A percentile compares a stretch with the other conserved stretches of the same genome.
These are phyloP conservation scores for Rhytidiadelphus loreus DNA, from an alignment of 225 moss, liverwort and hornwort genomes.

Conservation along the genomic window DNA sequence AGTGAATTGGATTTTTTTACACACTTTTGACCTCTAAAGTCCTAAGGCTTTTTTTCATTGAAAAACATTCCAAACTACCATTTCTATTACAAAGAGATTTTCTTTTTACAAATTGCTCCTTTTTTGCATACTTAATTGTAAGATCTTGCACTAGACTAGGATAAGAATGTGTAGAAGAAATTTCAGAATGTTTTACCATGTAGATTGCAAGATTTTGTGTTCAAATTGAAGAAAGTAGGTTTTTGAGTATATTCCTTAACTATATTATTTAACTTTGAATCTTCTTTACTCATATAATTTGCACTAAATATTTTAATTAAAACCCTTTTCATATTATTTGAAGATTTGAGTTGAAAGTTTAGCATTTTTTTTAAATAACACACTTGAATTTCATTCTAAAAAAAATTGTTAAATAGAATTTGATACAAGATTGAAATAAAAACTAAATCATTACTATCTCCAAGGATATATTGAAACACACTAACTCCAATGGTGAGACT, in stretches of 20 bases:
- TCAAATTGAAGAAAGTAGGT: too few species aligned
- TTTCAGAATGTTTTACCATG: too few species aligned
- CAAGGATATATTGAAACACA: neutral
- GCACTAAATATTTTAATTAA: neutral
- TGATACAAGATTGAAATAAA: neutral
- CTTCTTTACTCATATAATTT: neutral
- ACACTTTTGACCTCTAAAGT: too few species aligned
- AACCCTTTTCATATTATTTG: neutral
- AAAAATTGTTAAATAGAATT: neutral
- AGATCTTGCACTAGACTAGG: neutral
- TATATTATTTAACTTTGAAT: neutral
- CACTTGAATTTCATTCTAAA: neutral
- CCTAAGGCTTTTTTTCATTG: neutral
- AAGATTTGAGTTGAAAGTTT: neutral
- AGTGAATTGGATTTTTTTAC: neutral
- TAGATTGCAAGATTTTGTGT: too few species aligned
- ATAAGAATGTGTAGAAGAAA: too few species aligned
- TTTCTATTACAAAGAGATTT: neutral
- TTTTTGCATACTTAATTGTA: neutral
- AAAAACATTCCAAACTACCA: accelerated
- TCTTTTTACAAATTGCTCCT: too few species aligned
- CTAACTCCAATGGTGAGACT: neutral
- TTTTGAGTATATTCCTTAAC: neutral
- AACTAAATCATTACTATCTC: neutral
- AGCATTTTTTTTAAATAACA: too few species aligned